Evolutionary conservation across 1,284 basidiomycete genomes (phyloP).

Genomic region (Inonotus hispidus): DNA sequence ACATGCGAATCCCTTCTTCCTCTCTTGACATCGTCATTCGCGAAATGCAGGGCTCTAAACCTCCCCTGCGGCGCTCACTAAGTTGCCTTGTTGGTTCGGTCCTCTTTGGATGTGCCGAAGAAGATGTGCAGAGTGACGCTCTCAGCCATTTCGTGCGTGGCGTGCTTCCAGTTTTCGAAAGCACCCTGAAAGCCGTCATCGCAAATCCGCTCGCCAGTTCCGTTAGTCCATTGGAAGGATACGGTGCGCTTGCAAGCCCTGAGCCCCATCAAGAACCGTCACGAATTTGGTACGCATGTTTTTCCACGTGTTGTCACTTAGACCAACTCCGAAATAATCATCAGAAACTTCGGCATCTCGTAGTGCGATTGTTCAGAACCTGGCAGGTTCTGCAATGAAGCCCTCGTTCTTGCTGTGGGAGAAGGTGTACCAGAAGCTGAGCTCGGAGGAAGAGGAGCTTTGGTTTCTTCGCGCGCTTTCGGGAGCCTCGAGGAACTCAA

Average conservation of each 20-base stretch:
- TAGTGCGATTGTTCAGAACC: slow-evolving; percentile 40
- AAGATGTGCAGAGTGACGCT: slow-evolving; percentile 33
- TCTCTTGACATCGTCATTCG: slow-evolving; percentile 49
- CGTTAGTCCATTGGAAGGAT: slow-evolving; percentile 77
- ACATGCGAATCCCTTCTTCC: slow-evolving; percentile 39
- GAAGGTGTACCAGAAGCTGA: slow-evolving; percentile 75
- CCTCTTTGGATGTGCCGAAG: slow-evolving; percentile 30
- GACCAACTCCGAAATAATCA: slow-evolving; percentile 18
- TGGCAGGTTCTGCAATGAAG: slow-evolving; percentile 49
- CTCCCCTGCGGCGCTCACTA: slow-evolving; percentile 33
- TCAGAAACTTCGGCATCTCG: slow-evolving; percentile 29
- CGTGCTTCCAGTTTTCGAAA: slow-evolving; percentile 60
- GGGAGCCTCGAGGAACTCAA: slow-evolving; percentile 43
- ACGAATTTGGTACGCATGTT: slow-evolving; percentile 44
- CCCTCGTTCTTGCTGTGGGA: slow-evolving; percentile 86
- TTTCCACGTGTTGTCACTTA: slow-evolving; percentile 9
- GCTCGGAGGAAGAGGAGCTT: slow-evolving; percentile 57
- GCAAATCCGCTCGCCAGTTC: slow-evolving; percentile 51
- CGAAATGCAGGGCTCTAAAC: slow-evolving; percentile 55
- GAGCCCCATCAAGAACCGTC: slow-evolving; percentile 49
- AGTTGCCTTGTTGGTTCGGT: slow-evolving; percentile 32
- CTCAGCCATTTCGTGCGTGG: slow-evolving; percentile 45
- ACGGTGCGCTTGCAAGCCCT: slow-evolving; percentile 67
- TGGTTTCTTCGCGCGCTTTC: slow-evolving; percentile 77
- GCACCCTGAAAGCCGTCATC: slow-evolving; percentile 59